Conservation (phyloP, 441 rosid genomes). For the Arabidopsis lyrata region DNA sequence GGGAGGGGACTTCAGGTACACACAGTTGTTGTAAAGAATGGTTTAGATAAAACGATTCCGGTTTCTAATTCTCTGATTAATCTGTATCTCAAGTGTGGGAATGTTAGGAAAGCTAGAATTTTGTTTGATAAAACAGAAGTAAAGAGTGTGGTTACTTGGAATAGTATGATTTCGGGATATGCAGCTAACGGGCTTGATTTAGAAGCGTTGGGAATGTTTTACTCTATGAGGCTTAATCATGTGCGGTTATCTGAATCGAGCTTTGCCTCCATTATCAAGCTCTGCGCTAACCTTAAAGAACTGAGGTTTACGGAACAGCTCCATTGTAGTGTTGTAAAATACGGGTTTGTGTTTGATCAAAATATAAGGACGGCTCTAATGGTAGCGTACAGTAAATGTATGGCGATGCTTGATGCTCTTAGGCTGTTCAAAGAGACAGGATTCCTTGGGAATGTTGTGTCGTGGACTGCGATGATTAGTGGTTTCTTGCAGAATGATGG, state of each 20-base stretch:
- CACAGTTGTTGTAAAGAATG: slow-evolving; percentile 55
- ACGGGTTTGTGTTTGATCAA: slow-evolving; percentile 53
- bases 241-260: slow-evolving; percentile 54
- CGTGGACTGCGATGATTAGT: slow-evolving; percentile 69
- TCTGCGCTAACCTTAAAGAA: slow-evolving; percentile 58
- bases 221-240: slow-evolving; percentile 54
- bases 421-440: slow-evolving; percentile 48
- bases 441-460: slow-evolving; percentile 52
- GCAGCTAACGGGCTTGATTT: slow-evolving; percentile 53
- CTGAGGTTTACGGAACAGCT: slow-evolving; percentile 59
- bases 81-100: slow-evolving; percentile 58
- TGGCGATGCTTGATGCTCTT: slow-evolving; percentile 53
- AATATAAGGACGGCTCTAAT: slow-evolving; percentile 57
- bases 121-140: slow-evolving; percentile 54
- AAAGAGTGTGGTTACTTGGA: slow-evolving; percentile 68
- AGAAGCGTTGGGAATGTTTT: slow-evolving; percentile 58
- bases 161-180: slow-evolving; percentile 64
- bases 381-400: slow-evolving; percentile 61
- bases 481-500: slow-evolving; percentile 62
- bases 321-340: slow-evolving; percentile 55
- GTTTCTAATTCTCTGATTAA: slow-evolving; percentile 64
- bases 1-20: slow-evolving; percentile 61
- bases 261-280: slow-evolving; percentile 58
- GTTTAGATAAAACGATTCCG: slow-evolving; percentile 49
- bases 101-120: slow-evolving; percentile 51